Conservation (phyloP, 257 asterid genomes). For the Solanum medicagineum region DNA sequence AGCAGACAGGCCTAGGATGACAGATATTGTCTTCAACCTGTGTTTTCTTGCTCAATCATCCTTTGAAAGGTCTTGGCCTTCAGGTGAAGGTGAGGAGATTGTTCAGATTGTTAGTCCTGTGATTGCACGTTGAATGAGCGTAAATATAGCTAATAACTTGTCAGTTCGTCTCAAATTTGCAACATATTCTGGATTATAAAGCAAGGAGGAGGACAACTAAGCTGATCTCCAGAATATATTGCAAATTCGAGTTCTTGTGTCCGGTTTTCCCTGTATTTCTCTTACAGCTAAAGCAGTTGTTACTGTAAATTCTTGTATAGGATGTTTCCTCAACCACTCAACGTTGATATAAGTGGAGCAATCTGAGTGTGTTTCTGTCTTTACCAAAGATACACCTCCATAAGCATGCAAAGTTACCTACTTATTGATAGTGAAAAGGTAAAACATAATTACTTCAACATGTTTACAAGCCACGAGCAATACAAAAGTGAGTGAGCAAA, state of each 20-base stretch:
- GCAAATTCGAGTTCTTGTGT: background rate
- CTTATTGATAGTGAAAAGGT: background rate
- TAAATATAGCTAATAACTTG: background rate
- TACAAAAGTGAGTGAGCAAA: background rate
- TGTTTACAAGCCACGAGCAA: background rate
- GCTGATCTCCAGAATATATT: background rate
- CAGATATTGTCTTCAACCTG: constrained; percentile 51
- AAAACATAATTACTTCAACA: background rate
- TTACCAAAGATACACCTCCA: background rate
- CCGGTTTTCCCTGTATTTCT: background rate
- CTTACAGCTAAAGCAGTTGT: background rate
- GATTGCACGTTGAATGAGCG: constrained; percentile 27
- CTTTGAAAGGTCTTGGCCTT: constrained; percentile 27
- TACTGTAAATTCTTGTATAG: background rate
- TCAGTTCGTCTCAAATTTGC: background rate
- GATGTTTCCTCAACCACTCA: background rate
- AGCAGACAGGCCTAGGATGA: constrained; percentile 53
- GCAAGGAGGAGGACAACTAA: background rate
- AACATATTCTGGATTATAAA: background rate
- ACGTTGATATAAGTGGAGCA: background rate
- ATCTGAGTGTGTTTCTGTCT: background rate
- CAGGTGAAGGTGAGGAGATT: constrained; percentile 37
- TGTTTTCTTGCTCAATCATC: constrained; percentile 49
- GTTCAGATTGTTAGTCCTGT: constrained; percentile 30
- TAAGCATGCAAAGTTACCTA: background rate